phyloP scores from a whole-genome alignment of 352 stramenopile genomes.

The Pythium inflatum region DNA sequence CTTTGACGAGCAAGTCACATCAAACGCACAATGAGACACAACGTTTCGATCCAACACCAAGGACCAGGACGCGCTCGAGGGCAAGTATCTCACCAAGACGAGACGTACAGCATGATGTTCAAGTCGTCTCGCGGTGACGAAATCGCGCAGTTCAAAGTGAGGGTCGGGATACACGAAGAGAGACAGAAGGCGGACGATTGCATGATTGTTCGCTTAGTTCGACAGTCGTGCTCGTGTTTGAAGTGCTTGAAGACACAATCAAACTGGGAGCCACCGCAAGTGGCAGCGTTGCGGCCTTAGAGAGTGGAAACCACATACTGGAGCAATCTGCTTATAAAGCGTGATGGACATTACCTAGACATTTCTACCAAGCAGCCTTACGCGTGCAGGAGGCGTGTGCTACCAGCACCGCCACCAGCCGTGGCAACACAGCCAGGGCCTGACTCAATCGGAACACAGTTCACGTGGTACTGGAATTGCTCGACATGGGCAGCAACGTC shows the following conservation, averaged over 20 bases:
- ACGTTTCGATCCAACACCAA: constrained; percentile 68
- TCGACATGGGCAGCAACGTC: constrained; percentile 29
- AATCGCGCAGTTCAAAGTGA: constrained; percentile 81
- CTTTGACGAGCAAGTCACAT: too few relatives aligned
- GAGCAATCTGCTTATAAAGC: too few relatives aligned
- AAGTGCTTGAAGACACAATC: constrained; percentile 78
- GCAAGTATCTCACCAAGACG: constrained; percentile 54
- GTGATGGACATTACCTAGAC: too few relatives aligned
- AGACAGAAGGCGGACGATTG: too few relatives aligned
- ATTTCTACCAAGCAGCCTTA: too few relatives aligned
- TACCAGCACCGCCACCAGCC: too few relatives aligned
- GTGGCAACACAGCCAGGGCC: too few relatives aligned
- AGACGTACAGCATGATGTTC: constrained; percentile 49
- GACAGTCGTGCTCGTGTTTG: constrained; percentile 87
- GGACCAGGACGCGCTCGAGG: constrained; percentile 56
- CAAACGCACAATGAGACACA: too few relatives aligned
- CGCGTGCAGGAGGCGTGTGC: too few relatives aligned
- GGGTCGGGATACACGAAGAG: too few relatives aligned
- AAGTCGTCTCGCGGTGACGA: constrained; percentile 62
- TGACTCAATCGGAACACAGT: too few relatives aligned
- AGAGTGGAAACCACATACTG: too few relatives aligned
- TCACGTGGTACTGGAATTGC: constrained; percentile 30
- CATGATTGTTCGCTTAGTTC: constrained; percentile 54
- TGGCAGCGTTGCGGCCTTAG: constrained; percentile 36
- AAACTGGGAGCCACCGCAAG: constrained; percentile 73